A percentile compares a stretch with the other conserved stretches of the same genome.
Evolutionary conservation across 2,329 filamentous ascomycete genomes (phyloP).

Genomic region (Trichoderma guizhouense): DNA sequence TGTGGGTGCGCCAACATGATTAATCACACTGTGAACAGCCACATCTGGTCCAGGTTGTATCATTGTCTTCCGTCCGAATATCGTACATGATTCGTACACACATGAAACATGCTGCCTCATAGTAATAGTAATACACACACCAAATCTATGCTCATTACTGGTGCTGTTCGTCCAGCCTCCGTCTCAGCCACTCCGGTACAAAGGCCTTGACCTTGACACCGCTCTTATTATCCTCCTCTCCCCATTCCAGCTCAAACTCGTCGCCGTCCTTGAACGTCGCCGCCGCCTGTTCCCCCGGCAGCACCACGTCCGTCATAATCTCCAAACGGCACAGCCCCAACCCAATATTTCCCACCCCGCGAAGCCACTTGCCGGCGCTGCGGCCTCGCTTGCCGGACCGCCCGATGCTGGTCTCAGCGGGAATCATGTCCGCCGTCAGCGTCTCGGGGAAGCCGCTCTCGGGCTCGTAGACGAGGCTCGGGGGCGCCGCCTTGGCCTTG

Average conservation of each 20-base stretch:
- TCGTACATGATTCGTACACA: not conserved
- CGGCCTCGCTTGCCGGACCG: slow-evolving; percentile 57
- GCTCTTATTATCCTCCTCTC: slow-evolving; percentile 38
- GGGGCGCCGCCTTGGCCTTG: slow-evolving; percentile 37
- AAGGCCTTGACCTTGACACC: slow-evolving; percentile 68
- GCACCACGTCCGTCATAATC: slow-evolving; percentile 77
- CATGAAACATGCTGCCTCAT: not conserved
- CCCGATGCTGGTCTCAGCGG: slow-evolving; percentile 48
- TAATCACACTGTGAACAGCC: not conserved
- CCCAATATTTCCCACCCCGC: slow-evolving; percentile 78
- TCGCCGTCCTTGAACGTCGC: slow-evolving; percentile 59
- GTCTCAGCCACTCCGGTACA: slow-evolving; percentile 71
- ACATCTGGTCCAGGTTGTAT: not conserved
- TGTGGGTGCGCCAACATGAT: not conserved
- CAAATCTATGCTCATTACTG: slow-evolving; percentile 18
- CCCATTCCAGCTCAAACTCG: slow-evolving; percentile 59
- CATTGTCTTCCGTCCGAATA: not conserved
- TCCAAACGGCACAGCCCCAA: slow-evolving; percentile 83
- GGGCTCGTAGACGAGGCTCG: slow-evolving; percentile 47
- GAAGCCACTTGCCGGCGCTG: slow-evolving; percentile 76
- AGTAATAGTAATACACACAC: not conserved
- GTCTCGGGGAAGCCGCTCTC: slow-evolving; percentile 27
- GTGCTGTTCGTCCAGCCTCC: slow-evolving; percentile 34
- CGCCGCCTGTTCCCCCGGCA: slow-evolving; percentile 65
- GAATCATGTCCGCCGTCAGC: slow-evolving; percentile 37